These are phyloP conservation scores for Lasiodiplodia sp. DNA, from an alignment of 2,329 filamentous ascomycete species.

Conservation along the genomic window DNA sequence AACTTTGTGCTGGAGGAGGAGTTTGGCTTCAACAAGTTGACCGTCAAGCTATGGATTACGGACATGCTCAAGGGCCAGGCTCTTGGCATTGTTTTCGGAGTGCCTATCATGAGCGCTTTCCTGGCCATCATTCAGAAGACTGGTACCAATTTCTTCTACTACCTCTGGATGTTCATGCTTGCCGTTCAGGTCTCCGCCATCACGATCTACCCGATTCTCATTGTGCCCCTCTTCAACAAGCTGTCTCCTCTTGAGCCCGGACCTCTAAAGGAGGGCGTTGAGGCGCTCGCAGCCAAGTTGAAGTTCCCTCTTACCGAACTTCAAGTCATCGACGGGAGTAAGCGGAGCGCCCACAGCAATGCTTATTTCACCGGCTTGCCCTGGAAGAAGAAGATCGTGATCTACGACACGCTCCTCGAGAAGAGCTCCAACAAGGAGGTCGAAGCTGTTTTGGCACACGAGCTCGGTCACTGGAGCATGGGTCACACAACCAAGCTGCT, in stretches of 20 bases:
- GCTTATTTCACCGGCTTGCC: slow-evolving; percentile 97
- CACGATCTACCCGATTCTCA: slow-evolving; percentile 93
- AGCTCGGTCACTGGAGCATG: slow-evolving; percentile 96
- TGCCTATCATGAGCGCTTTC: slow-evolving; percentile 90
- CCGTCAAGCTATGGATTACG: slow-evolving; percentile 81
- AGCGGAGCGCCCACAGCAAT: slow-evolving; percentile 87
- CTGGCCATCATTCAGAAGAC: slow-evolving; percentile 94
- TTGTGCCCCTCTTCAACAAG: slow-evolving; percentile 97
- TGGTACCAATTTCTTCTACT: slow-evolving; percentile 95
- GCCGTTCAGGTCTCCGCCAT: slow-evolving; percentile 92
- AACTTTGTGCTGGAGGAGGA: slow-evolving; percentile 96
- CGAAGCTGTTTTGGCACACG: slow-evolving; percentile 91
- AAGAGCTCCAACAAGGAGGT: slow-evolving; percentile 93
- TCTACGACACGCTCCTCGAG: slow-evolving; percentile 97
- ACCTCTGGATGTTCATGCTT: slow-evolving; percentile 92
- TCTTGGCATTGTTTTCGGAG: slow-evolving; percentile 78
- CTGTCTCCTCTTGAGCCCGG: slow-evolving; percentile 90
- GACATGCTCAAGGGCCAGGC: slow-evolving; percentile 93
- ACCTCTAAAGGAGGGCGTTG: slow-evolving; percentile 85
- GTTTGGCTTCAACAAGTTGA: slow-evolving; percentile 99
- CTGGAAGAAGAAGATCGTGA: slow-evolving; percentile 99
- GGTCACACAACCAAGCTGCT: slow-evolving; percentile 94
- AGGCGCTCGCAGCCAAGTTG: slow-evolving; percentile 80
- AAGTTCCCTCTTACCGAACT: slow-evolving; percentile 93
- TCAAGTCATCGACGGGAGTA: slow-evolving; percentile 93